phyloP scores from a whole-genome alignment of 164 flowering plant species.

The Nelumbo lutea region DNA sequence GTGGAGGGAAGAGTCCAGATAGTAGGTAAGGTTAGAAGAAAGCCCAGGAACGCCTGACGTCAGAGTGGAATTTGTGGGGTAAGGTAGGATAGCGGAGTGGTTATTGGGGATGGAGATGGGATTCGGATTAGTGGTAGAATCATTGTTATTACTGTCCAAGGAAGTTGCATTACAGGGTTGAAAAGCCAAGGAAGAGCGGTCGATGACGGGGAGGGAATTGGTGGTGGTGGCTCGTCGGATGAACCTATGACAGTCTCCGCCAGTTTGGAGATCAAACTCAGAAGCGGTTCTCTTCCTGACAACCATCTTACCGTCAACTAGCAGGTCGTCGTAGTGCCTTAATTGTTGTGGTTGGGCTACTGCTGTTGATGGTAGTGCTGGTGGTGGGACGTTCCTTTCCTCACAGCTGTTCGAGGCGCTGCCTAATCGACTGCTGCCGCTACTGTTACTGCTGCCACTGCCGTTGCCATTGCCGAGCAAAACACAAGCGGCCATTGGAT shows the following conservation, averaged over 20 bases:
- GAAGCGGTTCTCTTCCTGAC: slow-evolving; percentile 63
- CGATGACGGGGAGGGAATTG: slow-evolving; percentile 5
- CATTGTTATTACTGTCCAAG: background rate
- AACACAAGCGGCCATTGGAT: slow-evolving; percentile 36
- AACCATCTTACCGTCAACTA: slow-evolving; percentile 36
- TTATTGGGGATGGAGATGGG: slow-evolving; percentile 19
- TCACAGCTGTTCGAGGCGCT: slow-evolving; percentile 10
- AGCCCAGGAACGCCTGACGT: slow-evolving; percentile 29
- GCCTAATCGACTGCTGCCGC: slow-evolving; percentile 12
- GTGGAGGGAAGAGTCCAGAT: background rate
- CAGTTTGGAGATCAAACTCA: slow-evolving; percentile 44
- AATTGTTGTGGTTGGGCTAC: background rate
- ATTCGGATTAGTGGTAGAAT: slow-evolving; percentile 7
- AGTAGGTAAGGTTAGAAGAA: slow-evolving; percentile 14
- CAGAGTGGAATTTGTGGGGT: slow-evolving; percentile 22
- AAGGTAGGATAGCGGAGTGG: slow-evolving; percentile 38
- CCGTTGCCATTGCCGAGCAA: slow-evolving; percentile 14
- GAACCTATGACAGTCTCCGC: slow-evolving; percentile 19
- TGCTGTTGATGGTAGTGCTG: background rate
- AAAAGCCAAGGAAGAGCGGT: slow-evolving; percentile 7
- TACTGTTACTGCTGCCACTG: slow-evolving; percentile 6
- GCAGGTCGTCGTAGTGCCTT: slow-evolving; percentile 4
- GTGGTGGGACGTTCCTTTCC: slow-evolving; percentile 1
- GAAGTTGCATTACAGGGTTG: background rate
- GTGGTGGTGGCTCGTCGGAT: slow-evolving; percentile 25